These are phyloP conservation scores for Raffaelea ambrosiae DNA, from an alignment of 2,329 filamentous ascomycete genomes.

Conservation along the genomic window DNA sequence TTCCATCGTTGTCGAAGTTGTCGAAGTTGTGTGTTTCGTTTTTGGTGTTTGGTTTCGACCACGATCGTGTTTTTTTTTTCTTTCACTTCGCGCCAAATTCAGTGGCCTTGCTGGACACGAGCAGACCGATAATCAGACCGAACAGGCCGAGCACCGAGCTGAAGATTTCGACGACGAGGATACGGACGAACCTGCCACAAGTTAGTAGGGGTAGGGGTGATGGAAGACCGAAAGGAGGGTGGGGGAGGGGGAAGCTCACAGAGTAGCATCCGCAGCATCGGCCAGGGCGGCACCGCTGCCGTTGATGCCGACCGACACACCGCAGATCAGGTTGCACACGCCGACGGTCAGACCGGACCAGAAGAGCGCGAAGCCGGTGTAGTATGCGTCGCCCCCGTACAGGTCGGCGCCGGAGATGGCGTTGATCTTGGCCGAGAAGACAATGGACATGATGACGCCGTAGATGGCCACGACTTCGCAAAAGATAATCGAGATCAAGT, in stretches of 20 bases:
- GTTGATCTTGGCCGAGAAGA: slow-evolving; percentile 85
- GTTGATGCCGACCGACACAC: slow-evolving; percentile 95
- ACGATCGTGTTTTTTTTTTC: neutral
- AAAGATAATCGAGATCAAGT: slow-evolving; percentile 99
- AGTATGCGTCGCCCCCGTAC: slow-evolving; percentile 73
- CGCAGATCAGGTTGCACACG: slow-evolving; percentile 91
- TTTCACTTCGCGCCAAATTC: slow-evolving; percentile 49
- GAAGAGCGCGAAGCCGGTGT: slow-evolving; percentile 91
- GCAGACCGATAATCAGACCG: slow-evolving; percentile 86
- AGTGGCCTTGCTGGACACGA: slow-evolving; percentile 74
- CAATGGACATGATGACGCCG: slow-evolving; percentile 99
- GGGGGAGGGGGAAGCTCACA: slow-evolving; percentile 50
- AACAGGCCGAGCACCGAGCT: slow-evolving; percentile 95
- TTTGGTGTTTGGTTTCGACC: neutral
- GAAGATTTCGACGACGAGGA: slow-evolving; percentile 98
- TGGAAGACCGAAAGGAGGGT: neutral
- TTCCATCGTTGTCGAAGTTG: too few relatives aligned
- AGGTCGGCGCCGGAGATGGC: slow-evolving; percentile 54
- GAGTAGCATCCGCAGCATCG: slow-evolving; percentile 81
- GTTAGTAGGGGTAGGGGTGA: slow-evolving; percentile 9
- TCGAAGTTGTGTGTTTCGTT: too few relatives aligned
- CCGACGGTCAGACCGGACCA: slow-evolving; percentile 94
- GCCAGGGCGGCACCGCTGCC: slow-evolving; percentile 93
- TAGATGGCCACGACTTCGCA: slow-evolving; percentile 99
- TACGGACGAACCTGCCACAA: slow-evolving; percentile 95